Evolutionary conservation across 345 rosid genomes (phyloP), one percentile per base, ranked within the genome.

Genomic region (Bruguiera parviflora): DNA sequence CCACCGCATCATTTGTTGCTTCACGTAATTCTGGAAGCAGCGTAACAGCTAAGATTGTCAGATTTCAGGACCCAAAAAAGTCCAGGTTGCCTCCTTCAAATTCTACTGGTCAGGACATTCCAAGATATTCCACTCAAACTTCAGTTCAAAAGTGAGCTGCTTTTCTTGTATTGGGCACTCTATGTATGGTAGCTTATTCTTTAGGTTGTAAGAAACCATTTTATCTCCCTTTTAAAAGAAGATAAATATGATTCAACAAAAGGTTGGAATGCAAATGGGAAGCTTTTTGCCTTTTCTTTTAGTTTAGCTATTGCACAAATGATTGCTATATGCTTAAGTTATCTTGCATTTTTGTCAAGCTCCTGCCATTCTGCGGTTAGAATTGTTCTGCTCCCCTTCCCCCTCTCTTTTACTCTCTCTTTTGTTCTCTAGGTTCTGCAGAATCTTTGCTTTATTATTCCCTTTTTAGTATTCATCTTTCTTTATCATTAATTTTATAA

Each of bases 41-140:
- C 73, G 64, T 78, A 64, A 80, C 84, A 37, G 92, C 89, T 58
- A 85, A 77, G 77, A 66, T 85, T 80, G 78, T 81, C 64, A 83
- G 80, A 79, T 74, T 68, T 53, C 92, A 83, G 63, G 93, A 91
- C 46, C 77, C 78, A 61, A 84, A 77, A 80, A 83, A 87, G 66
- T 79, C 71, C 73, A 85, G 80, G 77, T 83, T 80, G 43, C 79
- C 86, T 70, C 78, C 88, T 68, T 66, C 72, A 46, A 68, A 62
- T 31, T 73, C 83, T 75, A 29, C 66, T 71, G 69, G 78, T 60
- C 75, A 75, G 74, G 75, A 78, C 53, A 39, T 72, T 75, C 61
- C 72, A 65, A 69, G 78, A 73, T 70, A 80, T 63, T 58, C 79
- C 22, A 76, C 56, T 69, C 78, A 64, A 69, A 59, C 58, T 63